These are phyloP conservation scores for Liquidambar formosana DNA, from an alignment of 164 flowering plant species.

Conservation along the genomic window DNA sequence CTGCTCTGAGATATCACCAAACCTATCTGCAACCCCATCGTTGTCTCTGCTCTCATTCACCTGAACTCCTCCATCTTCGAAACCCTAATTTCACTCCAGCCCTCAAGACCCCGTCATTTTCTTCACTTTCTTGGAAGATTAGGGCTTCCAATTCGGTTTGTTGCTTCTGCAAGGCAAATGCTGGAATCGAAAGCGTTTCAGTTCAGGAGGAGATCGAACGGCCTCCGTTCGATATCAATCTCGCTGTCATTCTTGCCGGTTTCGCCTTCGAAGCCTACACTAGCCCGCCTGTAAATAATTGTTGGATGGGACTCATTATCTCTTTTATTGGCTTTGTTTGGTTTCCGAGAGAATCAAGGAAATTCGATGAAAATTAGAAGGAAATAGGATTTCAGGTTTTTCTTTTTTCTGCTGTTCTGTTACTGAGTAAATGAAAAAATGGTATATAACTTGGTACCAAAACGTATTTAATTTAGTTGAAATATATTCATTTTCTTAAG, in stretches of 20 bases:
- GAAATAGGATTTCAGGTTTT: not conserved
- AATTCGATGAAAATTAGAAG: not conserved
- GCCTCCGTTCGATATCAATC: slow-evolving; percentile 81
- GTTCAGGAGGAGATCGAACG: slow-evolving; percentile 37
- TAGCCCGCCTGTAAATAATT: slow-evolving; percentile 61
- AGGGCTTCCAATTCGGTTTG: slow-evolving; percentile 23
- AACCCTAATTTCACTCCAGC: slow-evolving; percentile 14
- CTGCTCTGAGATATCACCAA: not conserved
- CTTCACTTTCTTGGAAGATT: slow-evolving; percentile 18
- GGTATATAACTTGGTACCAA: not conserved
- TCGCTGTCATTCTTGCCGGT: slow-evolving; percentile 94
- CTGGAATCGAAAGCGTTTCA: slow-evolving; percentile 22
- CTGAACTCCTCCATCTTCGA: slow-evolving; percentile 20
- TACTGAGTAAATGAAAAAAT: not conserved
- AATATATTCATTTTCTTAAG: not conserved
- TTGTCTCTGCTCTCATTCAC: slow-evolving; percentile 13
- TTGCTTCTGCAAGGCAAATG: slow-evolving; percentile 28
- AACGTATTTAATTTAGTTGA: too few species aligned
- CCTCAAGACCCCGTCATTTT: slow-evolving; percentile 12
- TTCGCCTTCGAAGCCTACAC: slow-evolving; percentile 94
- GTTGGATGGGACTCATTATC: slow-evolving; percentile 31
- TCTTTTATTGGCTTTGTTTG: not conserved
- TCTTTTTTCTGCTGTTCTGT: not conserved
- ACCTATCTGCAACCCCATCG: slow-evolving; percentile 6
- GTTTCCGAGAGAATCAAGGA: not conserved